phyloP scores from a whole-genome alignment of 768 basidiomycete genomes.

The Boletus sp. region DNA sequence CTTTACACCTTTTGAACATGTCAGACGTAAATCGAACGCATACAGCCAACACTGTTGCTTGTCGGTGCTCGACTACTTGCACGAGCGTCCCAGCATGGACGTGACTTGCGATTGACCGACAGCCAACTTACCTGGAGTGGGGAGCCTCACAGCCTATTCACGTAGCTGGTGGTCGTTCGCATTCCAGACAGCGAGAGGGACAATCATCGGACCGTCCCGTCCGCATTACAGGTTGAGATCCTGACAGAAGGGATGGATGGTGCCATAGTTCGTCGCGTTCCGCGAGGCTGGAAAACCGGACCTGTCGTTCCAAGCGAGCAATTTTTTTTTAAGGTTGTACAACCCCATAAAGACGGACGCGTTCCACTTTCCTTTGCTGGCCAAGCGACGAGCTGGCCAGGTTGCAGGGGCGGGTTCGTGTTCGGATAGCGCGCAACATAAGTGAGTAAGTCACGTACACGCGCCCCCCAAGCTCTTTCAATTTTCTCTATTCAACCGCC shows the following conservation, averaged over 20 bases:
- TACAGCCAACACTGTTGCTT: conserved; percentile 3
- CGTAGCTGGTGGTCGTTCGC: conserved; percentile 7
- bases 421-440: conserved; percentile 17
- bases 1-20: not conserved
- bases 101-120: conserved; percentile 6
- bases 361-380: conserved; percentile 15
- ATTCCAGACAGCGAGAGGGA: not conserved
- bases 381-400: not conserved
- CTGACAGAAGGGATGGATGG: not conserved
- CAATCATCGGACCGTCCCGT: not conserved
- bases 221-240: not conserved
- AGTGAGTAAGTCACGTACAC: not conserved
- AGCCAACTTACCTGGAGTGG: conserved; percentile 5
- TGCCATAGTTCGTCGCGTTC: not conserved
- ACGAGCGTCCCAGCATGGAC: not conserved
- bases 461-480: conserved; percentile 10
- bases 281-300: conserved; percentile 1
- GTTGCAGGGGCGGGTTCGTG: conserved; percentile 7
- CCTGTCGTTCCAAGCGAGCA: conserved; percentile 3
- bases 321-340: not conserved
- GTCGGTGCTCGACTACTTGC: not conserved
- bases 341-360: not conserved
- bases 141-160: not conserved
- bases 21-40: conserved; percentile 24
- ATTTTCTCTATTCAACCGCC: conserved; percentile 16